Evolutionary conservation across 2,329 filamentous ascomycete genomes (phyloP).

Genomic region (Mycosphaerella arachidis): DNA sequence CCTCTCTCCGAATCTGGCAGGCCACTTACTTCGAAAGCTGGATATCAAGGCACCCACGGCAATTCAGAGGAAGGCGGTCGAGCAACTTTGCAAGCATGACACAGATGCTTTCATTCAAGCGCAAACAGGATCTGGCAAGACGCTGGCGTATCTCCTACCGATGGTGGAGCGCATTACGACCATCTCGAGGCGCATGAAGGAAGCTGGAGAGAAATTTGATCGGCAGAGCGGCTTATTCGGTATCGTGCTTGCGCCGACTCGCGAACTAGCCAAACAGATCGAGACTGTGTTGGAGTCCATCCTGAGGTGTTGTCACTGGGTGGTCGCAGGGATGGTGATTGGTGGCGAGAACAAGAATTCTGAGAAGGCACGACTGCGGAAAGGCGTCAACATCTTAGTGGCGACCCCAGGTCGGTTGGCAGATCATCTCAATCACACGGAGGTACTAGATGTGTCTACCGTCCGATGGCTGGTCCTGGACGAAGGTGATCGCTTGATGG

Average conservation of each 20-base stretch:
- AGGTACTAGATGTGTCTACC: slow-evolving; percentile 79
- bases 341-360: slow-evolving; percentile 70
- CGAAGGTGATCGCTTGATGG: slow-evolving; percentile 97
- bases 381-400: slow-evolving; percentile 92
- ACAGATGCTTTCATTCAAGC: slow-evolving; percentile 94
- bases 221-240: slow-evolving; percentile 88
- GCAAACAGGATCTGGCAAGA: slow-evolving; percentile 96
- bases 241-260: slow-evolving; percentile 86
- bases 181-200: slow-evolving; percentile 54
- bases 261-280: slow-evolving; percentile 93
- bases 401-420: slow-evolving; percentile 87
- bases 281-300: slow-evolving; percentile 79
- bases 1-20: slow-evolving; percentile 72
- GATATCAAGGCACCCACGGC: slow-evolving; percentile 85
- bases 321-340: slow-evolving; percentile 82
- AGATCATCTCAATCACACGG: slow-evolving; percentile 89
- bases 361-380: slow-evolving; percentile 88
- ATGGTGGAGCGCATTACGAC: slow-evolving; percentile 84
- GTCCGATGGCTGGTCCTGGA: slow-evolving; percentile 93
- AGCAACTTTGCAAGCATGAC: slow-evolving; percentile 72
- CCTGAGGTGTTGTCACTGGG: slow-evolving; percentile 84
- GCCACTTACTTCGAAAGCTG: slow-evolving; percentile 80
- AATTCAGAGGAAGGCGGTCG: slow-evolving; percentile 86
- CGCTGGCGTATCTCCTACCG: slow-evolving; percentile 87
- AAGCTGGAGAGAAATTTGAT: slow-evolving; percentile 53